phyloP scores from a whole-genome alignment of 345 rosid genomes.

The Eucalyptus decipiens region DNA sequence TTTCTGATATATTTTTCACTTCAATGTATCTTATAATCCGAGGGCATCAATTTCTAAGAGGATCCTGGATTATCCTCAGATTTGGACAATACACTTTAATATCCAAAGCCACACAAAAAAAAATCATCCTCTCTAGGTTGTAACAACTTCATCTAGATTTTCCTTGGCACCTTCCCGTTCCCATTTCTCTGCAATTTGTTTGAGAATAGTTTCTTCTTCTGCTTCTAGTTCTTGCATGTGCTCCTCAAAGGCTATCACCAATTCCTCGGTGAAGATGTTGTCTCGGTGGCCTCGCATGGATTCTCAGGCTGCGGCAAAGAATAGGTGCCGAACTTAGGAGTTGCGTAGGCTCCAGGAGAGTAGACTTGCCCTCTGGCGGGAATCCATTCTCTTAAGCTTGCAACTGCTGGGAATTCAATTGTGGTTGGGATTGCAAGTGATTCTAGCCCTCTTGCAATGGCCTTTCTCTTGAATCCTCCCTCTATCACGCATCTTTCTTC shows the following conservation, averaged over 20 bases:
- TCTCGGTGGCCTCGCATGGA: not conserved
- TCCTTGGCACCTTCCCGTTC: not conserved
- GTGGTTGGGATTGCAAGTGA: constrained; percentile 9
- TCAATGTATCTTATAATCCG: not conserved
- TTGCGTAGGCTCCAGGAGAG: constrained; percentile 11
- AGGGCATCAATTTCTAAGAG: not conserved
- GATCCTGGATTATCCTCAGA: not conserved
- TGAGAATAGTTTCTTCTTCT: constrained; percentile 23
- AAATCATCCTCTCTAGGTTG: not conserved
- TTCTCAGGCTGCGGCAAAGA: not conserved
- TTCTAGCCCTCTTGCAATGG: constrained; percentile 11
- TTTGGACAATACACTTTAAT: not conserved
- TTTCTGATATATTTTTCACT: not conserved
- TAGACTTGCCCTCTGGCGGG: constrained; percentile 4
- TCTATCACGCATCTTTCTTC: not conserved
- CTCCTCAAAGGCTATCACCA: constrained; percentile 18
- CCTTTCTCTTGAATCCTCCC: constrained; percentile 13
- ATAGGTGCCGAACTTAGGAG: constrained; percentile 29
- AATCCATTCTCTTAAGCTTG: constrained; percentile 14
- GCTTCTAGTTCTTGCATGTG: constrained; percentile 26
- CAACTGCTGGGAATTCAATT: constrained; percentile 11
- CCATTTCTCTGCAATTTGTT: constrained; percentile 8
- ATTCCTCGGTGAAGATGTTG: constrained; percentile 9
- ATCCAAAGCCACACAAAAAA: not conserved
- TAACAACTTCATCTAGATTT: not conserved